Evolutionary conservation across 2,329 filamentous ascomycete genomes (phyloP).

Genomic region (Verticillium klebahnii): DNA sequence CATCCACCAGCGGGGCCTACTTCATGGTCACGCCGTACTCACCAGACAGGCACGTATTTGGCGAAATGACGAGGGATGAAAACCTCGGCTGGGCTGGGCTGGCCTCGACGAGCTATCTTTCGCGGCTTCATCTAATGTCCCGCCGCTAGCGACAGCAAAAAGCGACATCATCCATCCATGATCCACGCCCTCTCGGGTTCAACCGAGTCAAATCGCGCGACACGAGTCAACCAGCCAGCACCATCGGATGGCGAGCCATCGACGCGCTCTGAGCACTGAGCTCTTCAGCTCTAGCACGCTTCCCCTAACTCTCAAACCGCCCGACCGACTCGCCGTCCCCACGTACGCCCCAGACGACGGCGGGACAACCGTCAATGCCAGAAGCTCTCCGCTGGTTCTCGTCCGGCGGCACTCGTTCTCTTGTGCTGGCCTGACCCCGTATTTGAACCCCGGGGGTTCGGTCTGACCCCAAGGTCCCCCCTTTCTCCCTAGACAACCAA

Average conservation of each 20-base stretch:
- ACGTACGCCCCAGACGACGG: background rate
- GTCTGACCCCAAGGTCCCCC: background rate
- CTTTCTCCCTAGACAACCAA: background rate
- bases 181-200: background rate
- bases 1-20: background rate
- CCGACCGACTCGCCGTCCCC: background rate
- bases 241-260: background rate
- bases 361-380: background rate
- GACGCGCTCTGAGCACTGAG: background rate
- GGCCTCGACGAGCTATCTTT: background rate
- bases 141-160: background rate
- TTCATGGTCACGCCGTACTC: background rate
- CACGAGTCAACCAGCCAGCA: background rate
- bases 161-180: background rate
- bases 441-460: background rate
- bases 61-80: background rate
- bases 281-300: background rate
- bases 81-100: background rate
- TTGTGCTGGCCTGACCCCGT: background rate
- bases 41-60: background rate
- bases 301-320: constrained; percentile 3
- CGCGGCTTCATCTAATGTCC: background rate
- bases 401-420: background rate
- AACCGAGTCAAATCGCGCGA: background rate
- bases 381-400: background rate